Evolutionary conservation across 192 early-diverging fungal species (phyloP), one percentile per base, ranked within the genome.

Genomic region (Chytriomyces hyalinus): DNA sequence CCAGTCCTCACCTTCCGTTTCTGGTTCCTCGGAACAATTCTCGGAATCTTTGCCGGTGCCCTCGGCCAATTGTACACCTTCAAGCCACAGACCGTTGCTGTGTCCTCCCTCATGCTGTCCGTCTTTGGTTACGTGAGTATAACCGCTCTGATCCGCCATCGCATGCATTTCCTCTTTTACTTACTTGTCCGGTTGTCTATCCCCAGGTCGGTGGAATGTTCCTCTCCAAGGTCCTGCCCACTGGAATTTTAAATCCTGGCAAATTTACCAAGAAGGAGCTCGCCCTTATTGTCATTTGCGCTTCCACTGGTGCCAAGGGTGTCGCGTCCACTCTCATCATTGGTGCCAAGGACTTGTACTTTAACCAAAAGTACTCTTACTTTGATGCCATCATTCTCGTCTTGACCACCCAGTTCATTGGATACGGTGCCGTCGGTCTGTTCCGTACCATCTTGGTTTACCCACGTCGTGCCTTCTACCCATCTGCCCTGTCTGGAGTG

Each of bases 381-480:
- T 51, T 24, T 26, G 44, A 20, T 26, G 76, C 48, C 15, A 60
- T 77, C 43, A 17, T 77, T 9, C 48, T 67, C 6, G n/a, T 6
- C 4, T 28, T 26, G 28, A 28, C 13, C 26, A 53, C 69, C 9
- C 69, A 70, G 73, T 69, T 83, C 61, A 80, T 92, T 78, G 88
- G 86, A n/a, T 90, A 87, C 61, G 87, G 90, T 51, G 79, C 89
- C 81, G 92, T 86, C 65, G 93, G 89, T 67, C 78, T 90, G 17
- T 86, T 86, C 65, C 90, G 91, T 46, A 87, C 89, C 26, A 91
- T 88, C 76, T 86, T 96, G 11, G 94, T 96, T 4, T 90, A 92
- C 61, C 94, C 94, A n/a, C 86, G 93, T 6, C 81, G 87, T 10
- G 94, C 94, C 91, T 88, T 93, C 64, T 97, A 92, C 93, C 94